These are phyloP conservation scores for Phyllosticta citrichinensis DNA, from an alignment of 2,329 filamentous ascomycete species.

Conservation along the genomic window DNA sequence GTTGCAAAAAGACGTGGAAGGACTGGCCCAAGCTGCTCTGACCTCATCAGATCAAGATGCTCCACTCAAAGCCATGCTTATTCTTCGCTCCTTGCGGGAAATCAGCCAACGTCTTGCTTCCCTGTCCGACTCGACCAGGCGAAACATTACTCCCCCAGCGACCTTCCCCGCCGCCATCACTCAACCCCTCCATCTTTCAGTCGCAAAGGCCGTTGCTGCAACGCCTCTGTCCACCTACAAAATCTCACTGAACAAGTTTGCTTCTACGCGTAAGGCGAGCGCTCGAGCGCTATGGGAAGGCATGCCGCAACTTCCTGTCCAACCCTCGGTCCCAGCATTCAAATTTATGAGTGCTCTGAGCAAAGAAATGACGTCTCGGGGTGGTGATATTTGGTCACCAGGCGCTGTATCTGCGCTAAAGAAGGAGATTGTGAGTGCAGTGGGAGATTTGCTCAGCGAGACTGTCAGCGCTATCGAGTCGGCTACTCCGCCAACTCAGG, in stretches of 20 bases:
- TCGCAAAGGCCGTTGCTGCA: conserved; percentile 46
- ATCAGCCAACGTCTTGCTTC: conserved; percentile 56
- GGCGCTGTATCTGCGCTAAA: conserved; percentile 57
- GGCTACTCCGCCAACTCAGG: conserved; percentile 10
- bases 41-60: conserved; percentile 28
- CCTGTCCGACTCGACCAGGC: conserved; percentile 21
- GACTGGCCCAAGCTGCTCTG: conserved; percentile 15
- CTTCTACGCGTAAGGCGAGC: conserved; percentile 41
- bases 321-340: conserved; percentile 68
- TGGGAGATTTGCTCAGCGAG: conserved; percentile 35
- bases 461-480: conserved; percentile 14
- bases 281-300: conserved; percentile 73
- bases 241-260: conserved; percentile 35
- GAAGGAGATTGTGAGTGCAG: conserved; percentile 38
- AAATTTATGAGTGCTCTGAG: conserved; percentile 58
- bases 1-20: conserved; percentile 42
- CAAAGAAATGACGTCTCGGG: conserved; percentile 56
- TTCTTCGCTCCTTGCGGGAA: conserved; percentile 65
- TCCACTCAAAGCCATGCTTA: conserved; percentile 46
- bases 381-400: conserved; percentile 73
- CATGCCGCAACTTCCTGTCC: conserved; percentile 60
- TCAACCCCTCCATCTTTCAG: conserved; percentile 51
- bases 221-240: conserved; percentile 34
- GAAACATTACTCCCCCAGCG: conserved; percentile 16
- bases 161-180: conserved; percentile 43